phyloP scores from a whole-genome alignment of 2,329 filamentous ascomycete genomes.

The Achaetomium macrosporum region DNA sequence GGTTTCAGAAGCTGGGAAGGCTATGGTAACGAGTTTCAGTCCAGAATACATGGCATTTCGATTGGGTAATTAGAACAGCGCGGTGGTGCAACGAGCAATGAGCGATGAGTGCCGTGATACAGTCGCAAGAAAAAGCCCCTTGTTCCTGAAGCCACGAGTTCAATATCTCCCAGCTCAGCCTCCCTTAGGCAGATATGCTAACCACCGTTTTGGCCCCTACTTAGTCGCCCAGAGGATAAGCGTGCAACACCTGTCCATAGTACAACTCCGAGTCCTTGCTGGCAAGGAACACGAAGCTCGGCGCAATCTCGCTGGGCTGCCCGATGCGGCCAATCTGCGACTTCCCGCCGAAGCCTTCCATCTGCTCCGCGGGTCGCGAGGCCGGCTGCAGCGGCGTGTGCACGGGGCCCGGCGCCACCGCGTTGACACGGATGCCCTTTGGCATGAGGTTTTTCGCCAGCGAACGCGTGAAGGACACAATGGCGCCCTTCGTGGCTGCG shows the following conservation, averaged over 20 bases:
- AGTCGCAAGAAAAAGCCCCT: no score
- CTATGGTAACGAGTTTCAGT: no score
- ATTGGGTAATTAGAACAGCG: no score
- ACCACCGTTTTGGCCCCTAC: background rate
- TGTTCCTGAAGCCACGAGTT: no score
- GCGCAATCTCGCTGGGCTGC: conserved; percentile 41
- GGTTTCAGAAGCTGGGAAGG: no score
- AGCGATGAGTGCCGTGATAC: no score
- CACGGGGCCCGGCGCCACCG: conserved; percentile 38
- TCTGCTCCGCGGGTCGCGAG: conserved; percentile 38
- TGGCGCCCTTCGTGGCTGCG: conserved; percentile 52
- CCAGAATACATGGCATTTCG: no score
- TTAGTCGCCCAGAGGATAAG: conserved; percentile 37
- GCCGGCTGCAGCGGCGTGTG: conserved; percentile 41
- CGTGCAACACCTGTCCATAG: conserved; percentile 36
- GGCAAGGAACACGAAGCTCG: conserved; percentile 37
- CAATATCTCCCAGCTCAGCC: no score
- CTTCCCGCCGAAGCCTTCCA: conserved; percentile 39
- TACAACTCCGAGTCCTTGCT: conserved; percentile 36
- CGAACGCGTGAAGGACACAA: conserved; percentile 49
- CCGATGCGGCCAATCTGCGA: conserved; percentile 35
- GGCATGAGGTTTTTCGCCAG: conserved; percentile 47
- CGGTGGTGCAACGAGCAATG: no score
- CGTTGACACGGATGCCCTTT: conserved; percentile 52
- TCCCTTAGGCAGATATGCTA: no score